Base-by-base conservation (phyloP, 2,329 filamentous ascomycete genomes). In the Rhinocladiella mackenziei region DNA sequence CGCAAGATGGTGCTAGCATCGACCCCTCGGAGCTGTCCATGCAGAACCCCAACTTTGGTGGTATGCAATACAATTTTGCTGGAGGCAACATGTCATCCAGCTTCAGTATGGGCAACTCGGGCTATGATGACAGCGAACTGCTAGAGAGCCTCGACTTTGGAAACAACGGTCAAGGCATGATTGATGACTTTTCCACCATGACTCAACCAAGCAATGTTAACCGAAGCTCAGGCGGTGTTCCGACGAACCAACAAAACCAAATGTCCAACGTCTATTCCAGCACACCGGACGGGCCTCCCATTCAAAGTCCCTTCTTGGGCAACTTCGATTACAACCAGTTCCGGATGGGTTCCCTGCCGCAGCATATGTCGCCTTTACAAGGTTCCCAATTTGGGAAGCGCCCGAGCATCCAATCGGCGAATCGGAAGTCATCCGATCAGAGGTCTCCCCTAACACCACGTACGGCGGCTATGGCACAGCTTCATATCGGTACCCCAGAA, bases 281-380 rank as follows among this genome's bases (percentile, higher is more conserved):
- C 63, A 95, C 89, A 2, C 89, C 91, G 3, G 91, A 97, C 50
- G 88, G 88, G 39, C 84, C 88, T 40, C 89, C 91, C 4, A 91
- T 95, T 49, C 86, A 94, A 60, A 96, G 89, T 58, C 91, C 91
- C 0, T 96, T 89, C 60, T 77, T 86, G 30, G 72, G 70, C 56
- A 81, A 77, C 60, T 92, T 89, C 70, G 84, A 82, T 66, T 84
- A 85, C 60, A 75, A 75, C 25, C 85, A 89, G 54, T 94, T 88
- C 63, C 80, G 84, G 32, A 70, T 71, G 59, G 61, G 59, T 45
- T 64, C 58, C 49, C 61, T 64, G 44, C 66, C 63, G 50, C 68
- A 63, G 42, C 67, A 63, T 41, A 71, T 68, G 55, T 60, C 56
- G 48, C 62, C 55, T 56, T 37, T 52, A 18, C 56, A 56, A 40